These are phyloP conservation scores for Clohesyomyces aquaticus DNA, from an alignment of 495 filamentous ascomycete genomes.

Conservation along the genomic window DNA sequence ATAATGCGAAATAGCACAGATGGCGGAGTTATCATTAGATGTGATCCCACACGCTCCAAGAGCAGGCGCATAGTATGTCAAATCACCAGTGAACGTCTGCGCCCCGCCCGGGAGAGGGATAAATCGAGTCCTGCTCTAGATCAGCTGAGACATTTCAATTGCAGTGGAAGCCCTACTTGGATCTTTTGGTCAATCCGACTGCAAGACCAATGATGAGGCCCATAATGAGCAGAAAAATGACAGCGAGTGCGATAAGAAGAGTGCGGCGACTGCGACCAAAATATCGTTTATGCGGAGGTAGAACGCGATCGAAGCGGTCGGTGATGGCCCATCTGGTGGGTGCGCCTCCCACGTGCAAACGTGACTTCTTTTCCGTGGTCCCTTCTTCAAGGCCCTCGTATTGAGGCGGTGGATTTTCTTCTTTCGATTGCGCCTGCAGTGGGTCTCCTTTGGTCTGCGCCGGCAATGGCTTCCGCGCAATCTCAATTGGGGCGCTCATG, in stretches of 20 bases:
- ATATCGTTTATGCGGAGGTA: slow-evolving; percentile 52
- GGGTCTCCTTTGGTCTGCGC: slow-evolving; percentile 3
- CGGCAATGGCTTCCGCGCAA: slow-evolving; percentile 15
- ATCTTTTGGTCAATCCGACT: slow-evolving; percentile 53
- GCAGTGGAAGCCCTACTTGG: slow-evolving; percentile 31
- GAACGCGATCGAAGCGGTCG: slow-evolving; percentile 42
- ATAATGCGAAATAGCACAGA: slow-evolving; percentile 69
- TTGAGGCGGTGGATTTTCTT: too few species aligned
- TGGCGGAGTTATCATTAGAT: slow-evolving; percentile 55
- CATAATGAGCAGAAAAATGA: slow-evolving; percentile 48
- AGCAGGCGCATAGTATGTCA: slow-evolving; percentile 71
- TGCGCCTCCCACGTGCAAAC: slow-evolving; percentile 6
- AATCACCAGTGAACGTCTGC: slow-evolving; percentile 61
- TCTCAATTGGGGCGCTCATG: slow-evolving; percentile 12
- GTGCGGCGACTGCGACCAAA: slow-evolving; percentile 49
- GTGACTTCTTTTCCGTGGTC: slow-evolving; percentile 8
- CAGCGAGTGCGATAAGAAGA: slow-evolving; percentile 48
- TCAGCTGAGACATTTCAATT: slow-evolving; percentile 39
- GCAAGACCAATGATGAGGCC: slow-evolving; percentile 61
- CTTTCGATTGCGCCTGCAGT: too few species aligned
- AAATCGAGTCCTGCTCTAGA: slow-evolving; percentile 42
- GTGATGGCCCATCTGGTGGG: slow-evolving; percentile 22
- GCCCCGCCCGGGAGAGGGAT: slow-evolving; percentile 61
- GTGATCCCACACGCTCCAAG: slow-evolving; percentile 73
- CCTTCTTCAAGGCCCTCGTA: too few species aligned